phyloP scores from a whole-genome alignment of 106 monocot genomes.

The Dendrobium huoshanense region DNA sequence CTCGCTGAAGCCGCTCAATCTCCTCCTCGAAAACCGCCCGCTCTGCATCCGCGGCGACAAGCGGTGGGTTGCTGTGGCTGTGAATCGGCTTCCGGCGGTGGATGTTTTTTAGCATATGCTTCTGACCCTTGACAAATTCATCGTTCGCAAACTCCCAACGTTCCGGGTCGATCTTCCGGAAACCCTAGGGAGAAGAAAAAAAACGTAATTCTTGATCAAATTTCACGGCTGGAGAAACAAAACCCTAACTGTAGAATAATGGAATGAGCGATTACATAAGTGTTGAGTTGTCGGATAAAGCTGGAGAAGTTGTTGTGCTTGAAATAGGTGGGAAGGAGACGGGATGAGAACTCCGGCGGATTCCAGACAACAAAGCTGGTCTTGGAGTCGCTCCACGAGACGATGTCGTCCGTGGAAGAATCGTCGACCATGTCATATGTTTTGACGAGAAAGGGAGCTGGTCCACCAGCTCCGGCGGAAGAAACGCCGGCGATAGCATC shows the following conservation, averaged over 20 bases:
- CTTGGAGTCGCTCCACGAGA: constrained; percentile 59
- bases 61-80: constrained; percentile 72
- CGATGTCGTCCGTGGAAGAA: constrained; percentile 64
- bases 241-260: background rate
- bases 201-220: background rate
- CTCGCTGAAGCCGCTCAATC: constrained; percentile 60
- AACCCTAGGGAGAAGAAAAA: constrained; percentile 38
- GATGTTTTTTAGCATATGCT: constrained; percentile 81
- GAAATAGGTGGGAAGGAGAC: constrained; percentile 83
- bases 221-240: background rate
- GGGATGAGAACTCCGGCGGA: constrained; percentile 73
- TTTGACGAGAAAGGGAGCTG: constrained; percentile 88
- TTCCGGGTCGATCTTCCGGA: constrained; percentile 87
- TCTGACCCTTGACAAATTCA: constrained; percentile 62
- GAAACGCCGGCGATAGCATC: background rate
- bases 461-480: constrained; percentile 33
- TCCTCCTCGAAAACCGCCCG: constrained; percentile 70
- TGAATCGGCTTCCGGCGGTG: constrained; percentile 87
- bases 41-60: constrained; percentile 24
- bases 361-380: constrained; percentile 93
- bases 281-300: constrained; percentile 99
- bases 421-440: constrained; percentile 98
- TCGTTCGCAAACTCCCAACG: constrained; percentile 92
- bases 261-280: constrained; percentile 45
- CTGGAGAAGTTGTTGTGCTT: constrained; percentile 99